Evolutionary conservation across 495 filamentous ascomycete species (phyloP).

Genomic region (Xylaria sp.): DNA sequence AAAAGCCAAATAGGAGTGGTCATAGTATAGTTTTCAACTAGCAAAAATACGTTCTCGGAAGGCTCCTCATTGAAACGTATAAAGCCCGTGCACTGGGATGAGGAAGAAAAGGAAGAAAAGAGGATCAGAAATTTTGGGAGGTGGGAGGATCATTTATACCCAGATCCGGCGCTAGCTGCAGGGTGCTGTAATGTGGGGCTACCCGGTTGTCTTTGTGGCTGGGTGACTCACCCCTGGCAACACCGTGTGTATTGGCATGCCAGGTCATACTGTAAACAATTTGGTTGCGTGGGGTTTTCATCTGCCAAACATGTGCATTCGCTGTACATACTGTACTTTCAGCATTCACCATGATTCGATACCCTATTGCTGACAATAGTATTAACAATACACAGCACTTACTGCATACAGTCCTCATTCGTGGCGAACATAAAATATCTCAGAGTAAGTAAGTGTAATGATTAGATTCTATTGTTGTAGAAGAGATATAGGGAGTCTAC

Average conservation of each 20-base stretch:
- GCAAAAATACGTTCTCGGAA: no score
- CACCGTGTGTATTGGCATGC: not conserved
- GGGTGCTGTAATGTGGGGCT: not conserved
- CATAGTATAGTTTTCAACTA: no score
- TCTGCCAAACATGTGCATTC: not conserved
- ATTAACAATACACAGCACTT: not conserved
- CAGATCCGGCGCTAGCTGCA: not conserved
- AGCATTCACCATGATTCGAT: not conserved
- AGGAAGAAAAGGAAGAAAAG: no score
- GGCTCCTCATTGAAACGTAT: no score
- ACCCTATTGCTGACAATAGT: not conserved
- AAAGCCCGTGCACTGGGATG: no score
- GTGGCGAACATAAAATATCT: not conserved
- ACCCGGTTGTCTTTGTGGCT: not conserved
- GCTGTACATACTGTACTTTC: no score
- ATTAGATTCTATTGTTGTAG: no score
- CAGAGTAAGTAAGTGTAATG: no score
- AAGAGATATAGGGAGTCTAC: no score
- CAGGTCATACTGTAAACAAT: not conserved
- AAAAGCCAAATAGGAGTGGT: no score
- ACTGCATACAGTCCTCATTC: not conserved
- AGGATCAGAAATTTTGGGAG: no score
- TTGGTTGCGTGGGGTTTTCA: not conserved
- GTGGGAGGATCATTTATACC: no score
- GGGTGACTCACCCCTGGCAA: not conserved